These are phyloP conservation scores for Termitomyces bulborhizus DNA, from an alignment of 768 basidiomycete species.

Conservation along the genomic window DNA sequence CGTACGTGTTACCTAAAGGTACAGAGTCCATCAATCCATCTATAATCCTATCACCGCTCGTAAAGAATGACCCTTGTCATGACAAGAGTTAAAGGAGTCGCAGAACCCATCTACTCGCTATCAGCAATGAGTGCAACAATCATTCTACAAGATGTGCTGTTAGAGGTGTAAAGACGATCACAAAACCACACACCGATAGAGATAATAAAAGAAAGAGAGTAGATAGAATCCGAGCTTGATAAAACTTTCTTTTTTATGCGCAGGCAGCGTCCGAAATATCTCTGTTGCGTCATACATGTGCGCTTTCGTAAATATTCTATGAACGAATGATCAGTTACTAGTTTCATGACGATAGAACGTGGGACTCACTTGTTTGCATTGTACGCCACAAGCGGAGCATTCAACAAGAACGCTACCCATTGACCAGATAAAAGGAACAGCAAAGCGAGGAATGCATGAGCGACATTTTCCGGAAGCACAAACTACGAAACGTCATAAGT, in stretches of 20 bases:
- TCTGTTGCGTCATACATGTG: conserved; percentile 99
- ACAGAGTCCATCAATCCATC: no score
- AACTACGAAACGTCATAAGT: conserved; percentile 48
- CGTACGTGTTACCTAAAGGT: no score
- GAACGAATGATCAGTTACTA: conserved; percentile 1
- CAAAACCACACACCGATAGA: conserved; percentile 62
- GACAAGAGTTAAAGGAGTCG: not conserved
- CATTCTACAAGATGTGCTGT: conserved; percentile 45
- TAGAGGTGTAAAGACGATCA: not conserved
- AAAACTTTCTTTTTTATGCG: conserved; percentile 95
- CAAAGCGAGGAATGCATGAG: conserved; percentile 85
- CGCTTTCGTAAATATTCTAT: conserved; percentile 83
- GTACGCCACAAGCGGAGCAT: conserved; percentile 80
- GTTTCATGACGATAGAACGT: not conserved
- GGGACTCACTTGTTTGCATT: conserved; percentile 88
- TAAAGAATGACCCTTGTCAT: not conserved
- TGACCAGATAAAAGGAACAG: conserved; percentile 94
- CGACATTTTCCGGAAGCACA: conserved; percentile 92
- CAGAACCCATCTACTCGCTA: conserved; percentile 40
- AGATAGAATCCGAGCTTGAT: conserved; percentile 93
- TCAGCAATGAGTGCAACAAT: conserved; percentile 83
- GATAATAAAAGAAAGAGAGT: conserved; percentile 87
- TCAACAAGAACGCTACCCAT: conserved; percentile 90
- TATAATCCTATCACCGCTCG: conserved; percentile 4
- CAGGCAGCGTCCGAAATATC: conserved; percentile 91